A percentile compares a stretch with the other conserved stretches of the same genome.
Evolutionary conservation across 1,139 yeast species (phyloP).

Genomic region (Pichia sp.): DNA sequence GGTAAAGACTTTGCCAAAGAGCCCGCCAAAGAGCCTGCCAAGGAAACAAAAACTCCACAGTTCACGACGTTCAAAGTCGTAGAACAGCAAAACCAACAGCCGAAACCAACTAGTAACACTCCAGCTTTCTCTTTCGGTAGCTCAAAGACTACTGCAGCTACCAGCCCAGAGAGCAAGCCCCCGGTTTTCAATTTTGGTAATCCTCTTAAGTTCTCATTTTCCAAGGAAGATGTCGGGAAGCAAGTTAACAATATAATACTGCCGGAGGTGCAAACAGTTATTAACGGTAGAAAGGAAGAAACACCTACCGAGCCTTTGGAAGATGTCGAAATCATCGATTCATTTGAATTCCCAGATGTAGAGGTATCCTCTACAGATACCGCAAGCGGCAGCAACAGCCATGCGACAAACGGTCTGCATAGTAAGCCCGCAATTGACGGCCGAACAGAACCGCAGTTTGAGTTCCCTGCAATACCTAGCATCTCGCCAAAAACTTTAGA

Average conservation of each 20-base stretch:
- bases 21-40: not conserved
- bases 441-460: not conserved
- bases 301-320: not conserved
- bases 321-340: conserved; percentile 18
- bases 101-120: not conserved
- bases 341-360: conserved; percentile 18
- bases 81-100: not conserved
- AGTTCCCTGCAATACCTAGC: conserved; percentile 3
- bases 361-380: conserved; percentile 3
- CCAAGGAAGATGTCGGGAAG: not conserved
- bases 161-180: not conserved
- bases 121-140: not conserved
- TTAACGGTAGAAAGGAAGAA: not conserved
- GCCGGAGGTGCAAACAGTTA: not conserved
- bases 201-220: not conserved
- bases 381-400: not conserved
- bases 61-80: not conserved
- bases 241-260: not conserved
- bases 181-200: not conserved
- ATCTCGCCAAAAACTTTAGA: not conserved
- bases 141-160: not conserved
- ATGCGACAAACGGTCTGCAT: not conserved
- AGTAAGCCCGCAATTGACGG: not conserved
- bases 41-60: not conserved
- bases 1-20: not conserved